Percentiles rank a stretch among this genome's conserved stretches.
These are phyloP conservation scores for Bruguiera hainesii DNA, from an alignment of 441 rosid genomes.

Conservation along the genomic window DNA sequence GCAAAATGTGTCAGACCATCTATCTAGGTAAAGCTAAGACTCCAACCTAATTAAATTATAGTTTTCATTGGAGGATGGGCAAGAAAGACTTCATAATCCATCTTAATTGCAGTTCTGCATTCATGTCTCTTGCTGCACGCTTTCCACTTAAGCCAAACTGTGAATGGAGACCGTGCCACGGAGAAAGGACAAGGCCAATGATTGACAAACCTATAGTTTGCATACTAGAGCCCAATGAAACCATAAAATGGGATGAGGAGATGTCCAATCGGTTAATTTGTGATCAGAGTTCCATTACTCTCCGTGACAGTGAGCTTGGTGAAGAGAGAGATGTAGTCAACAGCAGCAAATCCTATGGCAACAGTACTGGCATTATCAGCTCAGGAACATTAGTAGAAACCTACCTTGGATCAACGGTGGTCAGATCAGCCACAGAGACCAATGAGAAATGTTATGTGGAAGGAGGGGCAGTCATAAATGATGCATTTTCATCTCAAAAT, in stretches of 20 bases:
- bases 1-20: constrained; percentile 96
- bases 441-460: constrained; percentile 16
- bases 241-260: constrained; percentile 37
- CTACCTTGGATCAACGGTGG: constrained; percentile 25
- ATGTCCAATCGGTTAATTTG: constrained; percentile 33
- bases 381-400: constrained; percentile 27
- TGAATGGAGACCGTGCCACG: constrained; percentile 22
- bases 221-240: constrained; percentile 46
- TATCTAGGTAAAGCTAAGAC: constrained; percentile 68
- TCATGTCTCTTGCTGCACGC: constrained; percentile 83
- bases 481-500: constrained; percentile 46
- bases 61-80: background rate
- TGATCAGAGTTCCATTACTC: constrained; percentile 42
- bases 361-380: constrained; percentile 38
- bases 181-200: constrained; percentile 32
- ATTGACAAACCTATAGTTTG: constrained; percentile 38
- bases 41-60: background rate
- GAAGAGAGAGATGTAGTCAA: constrained; percentile 54
- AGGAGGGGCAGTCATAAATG: constrained; percentile 23
- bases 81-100: background rate
- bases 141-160: constrained; percentile 58
- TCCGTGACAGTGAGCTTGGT: constrained; percentile 29
- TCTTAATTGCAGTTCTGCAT: constrained; percentile 76
- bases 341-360: constrained; percentile 42
- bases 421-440: constrained; percentile 33